Percentiles rank a stretch among this genome's conserved stretches.
phyloP scores from a whole-genome alignment of 306 rosid genomes.

The Casuarina glauca region DNA sequence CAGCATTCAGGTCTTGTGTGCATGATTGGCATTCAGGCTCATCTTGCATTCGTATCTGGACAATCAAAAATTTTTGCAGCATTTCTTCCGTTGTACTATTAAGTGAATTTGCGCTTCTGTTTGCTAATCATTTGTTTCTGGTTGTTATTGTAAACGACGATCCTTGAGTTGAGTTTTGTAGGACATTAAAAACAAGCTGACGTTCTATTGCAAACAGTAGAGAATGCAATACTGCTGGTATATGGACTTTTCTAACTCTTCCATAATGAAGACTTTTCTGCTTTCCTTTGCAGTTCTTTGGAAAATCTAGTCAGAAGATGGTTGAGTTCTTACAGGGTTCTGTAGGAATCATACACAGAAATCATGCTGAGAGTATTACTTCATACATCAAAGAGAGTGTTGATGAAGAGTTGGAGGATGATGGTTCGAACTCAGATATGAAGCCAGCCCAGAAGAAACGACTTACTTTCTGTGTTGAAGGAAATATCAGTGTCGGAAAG shows the following conservation, averaged over 20 bases:
- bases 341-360: conserved; percentile 92
- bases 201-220: not conserved
- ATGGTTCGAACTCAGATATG: conserved; percentile 38
- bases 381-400: conserved; percentile 82
- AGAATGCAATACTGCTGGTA: not conserved
- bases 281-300: conserved; percentile 62
- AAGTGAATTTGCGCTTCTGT: too few relatives aligned
- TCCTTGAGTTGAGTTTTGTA: not conserved
- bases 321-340: conserved; percentile 85
- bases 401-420: conserved; percentile 78
- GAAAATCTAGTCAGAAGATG: conserved; percentile 84
- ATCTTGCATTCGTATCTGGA: not conserved
- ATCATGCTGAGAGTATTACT: conserved; percentile 95
- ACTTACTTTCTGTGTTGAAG: conserved; percentile 90
- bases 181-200: not conserved
- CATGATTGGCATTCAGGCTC: too few relatives aligned
- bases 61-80: not conserved
- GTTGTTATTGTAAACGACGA: not conserved
- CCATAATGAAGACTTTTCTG: conserved; percentile 23
- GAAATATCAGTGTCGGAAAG: conserved; percentile 96
- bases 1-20: too few relatives aligned
- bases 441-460: conserved; percentile 58
- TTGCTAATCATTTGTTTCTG: not conserved
- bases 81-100: not conserved
- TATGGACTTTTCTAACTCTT: not conserved